phyloP scores from a whole-genome alignment of 257 asterid species.

The Salvia hispanica region DNA sequence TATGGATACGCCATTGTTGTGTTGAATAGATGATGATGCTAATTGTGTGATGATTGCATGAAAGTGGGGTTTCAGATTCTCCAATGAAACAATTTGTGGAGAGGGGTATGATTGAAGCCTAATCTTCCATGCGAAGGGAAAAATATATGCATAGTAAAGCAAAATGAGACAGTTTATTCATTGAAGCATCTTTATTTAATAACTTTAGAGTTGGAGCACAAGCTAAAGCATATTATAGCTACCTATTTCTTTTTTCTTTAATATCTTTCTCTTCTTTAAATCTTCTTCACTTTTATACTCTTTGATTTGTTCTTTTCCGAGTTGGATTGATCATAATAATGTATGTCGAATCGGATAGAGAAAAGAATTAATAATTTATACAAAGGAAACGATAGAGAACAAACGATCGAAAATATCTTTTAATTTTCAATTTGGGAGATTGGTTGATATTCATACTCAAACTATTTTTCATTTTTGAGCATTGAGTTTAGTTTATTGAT shows the following conservation, averaged over 20 bases:
- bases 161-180: conserved; percentile 30
- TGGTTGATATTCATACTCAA: too few species aligned
- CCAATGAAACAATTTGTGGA: conserved; percentile 40
- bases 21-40: conserved; percentile 33
- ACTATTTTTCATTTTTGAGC: too few species aligned
- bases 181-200: conserved; percentile 32
- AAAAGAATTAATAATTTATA: neutral
- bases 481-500: too few species aligned
- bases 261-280: neutral
- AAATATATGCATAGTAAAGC: conserved; percentile 18
- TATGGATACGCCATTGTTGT: too few species aligned
- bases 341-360: conserved; percentile 11
- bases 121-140: conserved; percentile 26
- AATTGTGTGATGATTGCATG: conserved; percentile 49
- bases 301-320: conserved; percentile 12
- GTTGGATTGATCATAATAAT: conserved; percentile 18
- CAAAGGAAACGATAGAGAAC: too few species aligned
- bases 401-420: too few species aligned
- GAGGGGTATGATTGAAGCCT: conserved; percentile 36
- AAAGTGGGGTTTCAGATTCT: conserved; percentile 61
- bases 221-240: conserved; percentile 25
- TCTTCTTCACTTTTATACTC: neutral
- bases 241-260: neutral
- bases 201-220: conserved; percentile 23
- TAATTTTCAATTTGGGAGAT: too few species aligned